phyloP scores from a whole-genome alignment of 768 basidiomycete genomes.

The Psilocybe tampanensis region DNA sequence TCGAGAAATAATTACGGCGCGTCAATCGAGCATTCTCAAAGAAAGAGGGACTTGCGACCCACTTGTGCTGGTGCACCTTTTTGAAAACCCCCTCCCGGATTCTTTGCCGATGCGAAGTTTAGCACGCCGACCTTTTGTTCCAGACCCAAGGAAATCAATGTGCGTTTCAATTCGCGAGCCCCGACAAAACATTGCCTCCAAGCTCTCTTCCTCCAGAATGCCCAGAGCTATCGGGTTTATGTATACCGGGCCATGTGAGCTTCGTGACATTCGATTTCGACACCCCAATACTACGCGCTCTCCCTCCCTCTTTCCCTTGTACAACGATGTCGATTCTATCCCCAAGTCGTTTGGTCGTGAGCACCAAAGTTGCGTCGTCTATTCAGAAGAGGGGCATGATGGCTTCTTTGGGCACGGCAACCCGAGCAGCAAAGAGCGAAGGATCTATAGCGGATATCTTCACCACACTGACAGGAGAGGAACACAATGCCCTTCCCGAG shows the following conservation, averaged over 20 bases:
- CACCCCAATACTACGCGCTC: no score
- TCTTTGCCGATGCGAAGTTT: conserved; percentile 74
- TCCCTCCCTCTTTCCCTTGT: no score
- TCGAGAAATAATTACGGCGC: background rate
- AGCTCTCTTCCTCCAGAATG: no score
- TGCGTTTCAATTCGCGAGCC: conserved; percentile 10
- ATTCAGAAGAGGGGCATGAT: conserved; percentile 9
- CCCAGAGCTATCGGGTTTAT: no score
- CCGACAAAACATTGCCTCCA: no score
- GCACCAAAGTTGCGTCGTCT: background rate
- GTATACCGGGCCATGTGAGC: no score
- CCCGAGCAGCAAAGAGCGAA: conserved; percentile 34
- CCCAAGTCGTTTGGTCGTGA: background rate
- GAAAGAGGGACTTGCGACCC: background rate
- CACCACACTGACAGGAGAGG: conserved; percentile 38
- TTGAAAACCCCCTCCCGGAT: conserved; percentile 76
- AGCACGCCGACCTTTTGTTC: conserved; percentile 58
- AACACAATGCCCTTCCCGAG: conserved; percentile 45
- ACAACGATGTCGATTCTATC: background rate
- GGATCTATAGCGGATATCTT: conserved; percentile 43
- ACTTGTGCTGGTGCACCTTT: conserved; percentile 58
- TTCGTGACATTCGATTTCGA: no score
- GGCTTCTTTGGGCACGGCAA: conserved; percentile 8
- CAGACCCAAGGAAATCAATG: conserved; percentile 20
- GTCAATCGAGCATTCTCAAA: background rate